A percentile compares a stretch with the other conserved stretches of the same genome.
phyloP scores from a whole-genome alignment of 805 yeast species.

The Hanseniaspora lindneri region DNA sequence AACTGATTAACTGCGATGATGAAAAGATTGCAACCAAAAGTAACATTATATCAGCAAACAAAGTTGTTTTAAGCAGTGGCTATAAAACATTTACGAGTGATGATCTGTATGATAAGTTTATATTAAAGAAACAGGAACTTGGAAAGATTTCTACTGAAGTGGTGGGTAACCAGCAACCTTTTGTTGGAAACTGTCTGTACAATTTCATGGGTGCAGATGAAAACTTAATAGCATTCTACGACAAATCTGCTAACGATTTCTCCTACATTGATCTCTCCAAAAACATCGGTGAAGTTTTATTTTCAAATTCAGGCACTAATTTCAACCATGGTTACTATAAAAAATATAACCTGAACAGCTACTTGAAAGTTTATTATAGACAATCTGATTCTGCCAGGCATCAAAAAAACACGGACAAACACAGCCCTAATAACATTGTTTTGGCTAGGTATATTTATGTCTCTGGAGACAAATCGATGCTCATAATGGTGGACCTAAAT shows the following conservation, averaged over 20 bases:
- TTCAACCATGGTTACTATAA: background rate
- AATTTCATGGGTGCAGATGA: background rate
- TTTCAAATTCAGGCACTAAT: background rate
- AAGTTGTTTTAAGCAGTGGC: background rate
- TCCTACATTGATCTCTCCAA: background rate
- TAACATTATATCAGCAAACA: background rate
- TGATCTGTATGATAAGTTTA: constrained; percentile 13
- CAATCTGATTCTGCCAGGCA: background rate
- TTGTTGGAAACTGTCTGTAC: background rate
- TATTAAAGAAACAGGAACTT: background rate
- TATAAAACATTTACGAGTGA: background rate
- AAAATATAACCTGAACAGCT: constrained; percentile 10
- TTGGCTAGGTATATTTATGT: background rate
- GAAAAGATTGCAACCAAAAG: background rate
- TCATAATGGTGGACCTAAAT: background rate
- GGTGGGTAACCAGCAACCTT: background rate
- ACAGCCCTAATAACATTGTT: background rate
- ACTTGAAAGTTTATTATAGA: constrained; percentile 7
- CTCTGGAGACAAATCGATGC: background rate
- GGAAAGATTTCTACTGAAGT: background rate
- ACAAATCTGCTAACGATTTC: background rate
- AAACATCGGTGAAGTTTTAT: background rate
- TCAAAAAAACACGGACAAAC: background rate
- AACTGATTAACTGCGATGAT: background rate
- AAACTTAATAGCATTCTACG: background rate